Evolutionary conservation across 2,329 filamentous ascomycete genomes (phyloP), one percentile per base, ranked within the genome.

Genomic region (Ophiostoma perfectum): DNA sequence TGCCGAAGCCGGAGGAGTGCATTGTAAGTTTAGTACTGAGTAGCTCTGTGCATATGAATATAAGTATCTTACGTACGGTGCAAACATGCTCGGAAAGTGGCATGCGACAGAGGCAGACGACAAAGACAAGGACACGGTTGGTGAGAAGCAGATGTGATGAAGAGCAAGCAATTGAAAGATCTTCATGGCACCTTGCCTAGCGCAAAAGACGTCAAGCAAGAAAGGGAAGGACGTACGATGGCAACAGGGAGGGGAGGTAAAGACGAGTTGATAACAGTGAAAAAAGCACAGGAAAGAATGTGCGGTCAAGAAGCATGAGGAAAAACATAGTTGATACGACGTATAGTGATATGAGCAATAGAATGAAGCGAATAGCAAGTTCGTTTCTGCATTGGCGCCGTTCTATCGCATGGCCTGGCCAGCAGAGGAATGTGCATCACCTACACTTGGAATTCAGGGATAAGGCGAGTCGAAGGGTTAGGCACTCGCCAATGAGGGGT

Each of bases 221-320:
- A 47, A n/a, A 47, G 14, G 45, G 45, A 55, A 36, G 49, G 49
- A 8, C 49, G 14, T 8, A 55, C 16, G 16, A 52, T 11, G 18
- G 49, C 49, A 55, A 36, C 9, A 45, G 14, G 42, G 42, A 45
- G 42, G 0, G 42, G 9, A 45, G 14, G 14, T 8, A 45, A 5
- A 45, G 42, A 45, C 42, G 42, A 45, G 42, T 45, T 12, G 42
- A 45, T 45, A 45, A 45, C 7, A 45, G 42, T 45, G 42, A 45
- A 45, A 3, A 55, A 27, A 5, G 9, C 49, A 27, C n/a, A 11
- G 49, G n/a, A 14, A 27, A 14, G 8, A 55, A 36, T 55, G 11
- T 55, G 49, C 49, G 49, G 49, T 55, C 49, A 55, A 27, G 49
- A 55, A 18, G 49, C 49, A 55, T 55, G 49, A 55, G 49, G n/a